Evolutionary conservation across 108 stramenopile species (phyloP).

Genomic region (Stephanodiscus minutulus): DNA sequence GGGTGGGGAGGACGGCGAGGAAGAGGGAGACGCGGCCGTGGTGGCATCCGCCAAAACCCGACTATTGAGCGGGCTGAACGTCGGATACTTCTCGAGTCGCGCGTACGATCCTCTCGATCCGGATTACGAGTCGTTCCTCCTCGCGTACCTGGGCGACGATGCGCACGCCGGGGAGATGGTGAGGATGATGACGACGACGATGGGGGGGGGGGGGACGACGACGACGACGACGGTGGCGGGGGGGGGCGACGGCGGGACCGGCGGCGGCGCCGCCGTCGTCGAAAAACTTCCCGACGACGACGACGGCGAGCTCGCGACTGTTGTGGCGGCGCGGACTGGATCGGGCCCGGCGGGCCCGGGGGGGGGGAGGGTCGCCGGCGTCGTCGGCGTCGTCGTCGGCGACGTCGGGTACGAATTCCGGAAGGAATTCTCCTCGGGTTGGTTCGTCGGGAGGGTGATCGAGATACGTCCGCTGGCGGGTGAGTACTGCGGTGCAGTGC

Average conservation of each 20-base stretch:
- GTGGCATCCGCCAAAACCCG: slow-evolving; percentile 4
- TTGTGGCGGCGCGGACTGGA: too few species aligned
- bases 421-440: slow-evolving; percentile 38
- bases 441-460: slow-evolving; percentile 37
- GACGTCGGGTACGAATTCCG: slow-evolving; percentile 43
- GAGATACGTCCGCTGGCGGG: slow-evolving; percentile 30
- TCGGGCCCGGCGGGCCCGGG: too few species aligned
- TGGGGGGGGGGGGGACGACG: background rate
- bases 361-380: background rate
- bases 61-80: slow-evolving; percentile 17
- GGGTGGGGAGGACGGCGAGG: background rate
- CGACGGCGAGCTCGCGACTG: too few species aligned
- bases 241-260: background rate
- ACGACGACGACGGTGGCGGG: background rate
- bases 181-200: slow-evolving; percentile 10
- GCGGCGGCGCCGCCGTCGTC: background rate
- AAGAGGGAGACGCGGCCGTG: background rate
- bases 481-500: too few species aligned
- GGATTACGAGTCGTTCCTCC: slow-evolving; percentile 45
- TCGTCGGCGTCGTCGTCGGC: background rate
- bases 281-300: too few species aligned
- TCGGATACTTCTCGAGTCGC: slow-evolving; percentile 31
- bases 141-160: slow-evolving; percentile 43
- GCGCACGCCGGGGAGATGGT: slow-evolving; percentile 40
- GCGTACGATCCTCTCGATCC: slow-evolving; percentile 47